These are phyloP conservation scores for Mycena rosella DNA, from an alignment of 768 basidiomycete species.

Conservation along the genomic window DNA sequence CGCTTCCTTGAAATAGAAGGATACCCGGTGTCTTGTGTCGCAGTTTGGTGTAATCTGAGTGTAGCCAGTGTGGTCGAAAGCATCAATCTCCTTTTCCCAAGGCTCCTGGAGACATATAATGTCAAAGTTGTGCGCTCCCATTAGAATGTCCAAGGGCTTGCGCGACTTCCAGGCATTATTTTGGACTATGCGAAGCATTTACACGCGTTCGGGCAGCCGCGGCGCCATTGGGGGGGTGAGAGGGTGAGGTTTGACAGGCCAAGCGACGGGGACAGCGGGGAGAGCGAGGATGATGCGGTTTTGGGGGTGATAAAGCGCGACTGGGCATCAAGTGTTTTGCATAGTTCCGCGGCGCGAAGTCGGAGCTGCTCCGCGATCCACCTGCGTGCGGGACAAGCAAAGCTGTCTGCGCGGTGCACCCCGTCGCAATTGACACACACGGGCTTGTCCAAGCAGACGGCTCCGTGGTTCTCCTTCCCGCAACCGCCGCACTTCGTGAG, in stretches of 20 bases:
- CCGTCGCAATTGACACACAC: neutral
- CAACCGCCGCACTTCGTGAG: neutral
- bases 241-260: neutral
- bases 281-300: neutral
- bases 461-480: neutral
- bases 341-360: neutral
- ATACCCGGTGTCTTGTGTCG: neutral
- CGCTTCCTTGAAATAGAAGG: neutral
- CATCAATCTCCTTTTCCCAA: neutral
- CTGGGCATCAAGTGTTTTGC: neutral
- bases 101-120: conserved; percentile 14
- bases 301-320: neutral
- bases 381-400: neutral
- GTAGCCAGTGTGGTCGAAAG: neutral
- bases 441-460: neutral
- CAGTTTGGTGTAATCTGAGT: neutral
- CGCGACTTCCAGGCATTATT: conserved; percentile 9
- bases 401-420: too few relatives aligned
- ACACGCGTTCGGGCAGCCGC: conserved; percentile 5
- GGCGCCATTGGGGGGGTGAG: neutral
- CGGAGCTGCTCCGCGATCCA: neutral
- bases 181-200: conserved; percentile 2
- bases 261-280: neutral
- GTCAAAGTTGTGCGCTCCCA: conserved; percentile 7
- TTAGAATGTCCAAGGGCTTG: conserved; percentile 14